A percentile compares a stretch with the other conserved stretches of the same genome.
phyloP scores from a whole-genome alignment of 768 basidiomycete genomes.

The Naganishia vaughanmartiniae region DNA sequence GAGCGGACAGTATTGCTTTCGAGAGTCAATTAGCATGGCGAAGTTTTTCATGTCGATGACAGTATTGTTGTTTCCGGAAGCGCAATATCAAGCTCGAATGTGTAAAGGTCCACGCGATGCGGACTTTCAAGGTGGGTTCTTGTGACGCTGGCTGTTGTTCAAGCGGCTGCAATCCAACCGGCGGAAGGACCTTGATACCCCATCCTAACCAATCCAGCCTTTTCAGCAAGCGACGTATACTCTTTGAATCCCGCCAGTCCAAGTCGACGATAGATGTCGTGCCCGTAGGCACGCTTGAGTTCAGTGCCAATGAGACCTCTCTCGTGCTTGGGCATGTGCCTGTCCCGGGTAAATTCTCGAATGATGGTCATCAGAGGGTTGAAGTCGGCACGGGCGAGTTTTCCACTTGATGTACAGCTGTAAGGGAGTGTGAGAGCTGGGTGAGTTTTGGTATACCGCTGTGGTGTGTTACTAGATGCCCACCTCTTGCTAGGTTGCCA shows the following conservation, averaged over 20 bases:
- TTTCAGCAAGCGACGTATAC: constrained; percentile 9
- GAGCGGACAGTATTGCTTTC: no score
- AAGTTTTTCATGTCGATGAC: no score
- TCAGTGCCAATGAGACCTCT: constrained; percentile 18
- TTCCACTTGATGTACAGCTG: not conserved
- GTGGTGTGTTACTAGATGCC: not conserved
- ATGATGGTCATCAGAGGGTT: constrained; percentile 12
- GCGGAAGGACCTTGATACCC: not conserved
- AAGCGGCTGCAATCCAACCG: constrained; percentile 9
- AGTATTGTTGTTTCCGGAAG: no score
- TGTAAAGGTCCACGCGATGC: no score
- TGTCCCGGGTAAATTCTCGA: constrained; percentile 3
- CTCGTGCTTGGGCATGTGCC: constrained; percentile 6
- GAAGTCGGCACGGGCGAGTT: constrained; percentile 16
- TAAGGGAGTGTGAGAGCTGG: not conserved
- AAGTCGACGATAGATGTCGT: constrained; percentile 16
- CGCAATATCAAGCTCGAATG: no score
- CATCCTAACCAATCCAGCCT: constrained; percentile 13
- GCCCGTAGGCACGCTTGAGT: constrained; percentile 17
- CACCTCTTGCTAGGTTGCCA: constrained; percentile 19
- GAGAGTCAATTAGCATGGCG: no score
- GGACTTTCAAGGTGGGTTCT: no score
- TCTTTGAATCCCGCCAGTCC: constrained; percentile 6
- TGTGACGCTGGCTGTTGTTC: not conserved
- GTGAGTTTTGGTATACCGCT: no score